Conservation (phyloP, 2,329 filamentous ascomycete genomes). For the Clonostachys chloroleuca region DNA sequence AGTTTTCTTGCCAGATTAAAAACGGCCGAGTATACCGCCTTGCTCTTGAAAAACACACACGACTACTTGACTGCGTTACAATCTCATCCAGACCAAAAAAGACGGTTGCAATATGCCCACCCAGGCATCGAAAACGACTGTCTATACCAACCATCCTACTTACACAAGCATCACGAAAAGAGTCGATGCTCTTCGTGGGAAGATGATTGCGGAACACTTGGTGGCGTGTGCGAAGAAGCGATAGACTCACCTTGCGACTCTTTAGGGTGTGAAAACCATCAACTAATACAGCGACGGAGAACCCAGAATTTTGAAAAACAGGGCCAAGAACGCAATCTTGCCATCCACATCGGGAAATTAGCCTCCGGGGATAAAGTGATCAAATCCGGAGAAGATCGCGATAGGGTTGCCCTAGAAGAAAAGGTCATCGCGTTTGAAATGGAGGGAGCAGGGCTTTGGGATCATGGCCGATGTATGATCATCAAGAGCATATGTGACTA, state of each 20-base stretch:
- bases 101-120: background rate
- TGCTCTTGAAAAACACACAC: background rate
- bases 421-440: constrained; percentile 16
- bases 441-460: constrained; percentile 24
- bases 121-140: constrained; percentile 3
- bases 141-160: constrained; percentile 9
- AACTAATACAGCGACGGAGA: background rate
- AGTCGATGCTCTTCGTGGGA: background rate
- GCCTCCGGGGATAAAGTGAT: background rate
- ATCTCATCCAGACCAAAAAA: background rate
- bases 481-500: constrained; percentile 32
- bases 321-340: background rate
- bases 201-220: background rate
- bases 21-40: background rate
- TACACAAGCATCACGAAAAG: constrained; percentile 3
- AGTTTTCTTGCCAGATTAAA: constrained; percentile 2
- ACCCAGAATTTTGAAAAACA: too few species aligned
- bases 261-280: background rate
- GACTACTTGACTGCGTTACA: background rate
- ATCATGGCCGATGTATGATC: constrained; percentile 24
- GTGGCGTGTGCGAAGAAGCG: background rate
- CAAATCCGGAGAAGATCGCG: background rate
- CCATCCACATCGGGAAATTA: background rate
- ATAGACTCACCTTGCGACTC: background rate
- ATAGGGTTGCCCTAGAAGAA: constrained; percentile 11